phyloP scores from a whole-genome alignment of 2,329 filamentous ascomycete species.

The Neofusicoccum umdonicola region DNA sequence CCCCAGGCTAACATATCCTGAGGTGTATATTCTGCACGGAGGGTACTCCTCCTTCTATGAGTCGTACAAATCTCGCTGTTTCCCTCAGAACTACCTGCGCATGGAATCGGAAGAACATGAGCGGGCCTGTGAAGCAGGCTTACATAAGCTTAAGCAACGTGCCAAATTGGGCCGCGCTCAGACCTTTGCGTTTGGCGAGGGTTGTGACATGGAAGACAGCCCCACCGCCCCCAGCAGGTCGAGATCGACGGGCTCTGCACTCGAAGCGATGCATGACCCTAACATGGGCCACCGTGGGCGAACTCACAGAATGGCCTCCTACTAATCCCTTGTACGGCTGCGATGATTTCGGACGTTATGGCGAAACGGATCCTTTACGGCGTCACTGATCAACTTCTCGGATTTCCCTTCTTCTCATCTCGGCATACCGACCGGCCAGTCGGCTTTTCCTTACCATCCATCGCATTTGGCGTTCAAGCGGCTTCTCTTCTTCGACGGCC shows the following conservation, averaged over 20 bases:
- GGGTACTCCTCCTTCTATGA: conserved; percentile 93
- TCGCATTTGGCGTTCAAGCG: conserved; percentile 36
- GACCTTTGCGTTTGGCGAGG: conserved; percentile 90
- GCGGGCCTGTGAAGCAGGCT: conserved; percentile 87
- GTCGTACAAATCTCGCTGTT: conserved; percentile 76
- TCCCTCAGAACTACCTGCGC: conserved; percentile 91
- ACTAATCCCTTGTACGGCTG: conserved; percentile 25
- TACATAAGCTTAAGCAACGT: conserved; percentile 88
- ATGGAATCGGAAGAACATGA: conserved; percentile 94
- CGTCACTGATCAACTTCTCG: conserved; percentile 35
- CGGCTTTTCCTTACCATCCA: neutral
- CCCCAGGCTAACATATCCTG: conserved; percentile 86
- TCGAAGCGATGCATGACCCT: conserved; percentile 22
- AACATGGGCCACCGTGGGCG: conserved; percentile 10
- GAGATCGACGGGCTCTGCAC: conserved; percentile 32
- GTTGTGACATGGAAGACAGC: conserved; percentile 60
- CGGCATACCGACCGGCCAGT: conserved; percentile 9
- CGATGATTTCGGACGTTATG: conserved; percentile 23
- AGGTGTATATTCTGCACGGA: conserved; percentile 94
- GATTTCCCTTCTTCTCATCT: conserved; percentile 19
- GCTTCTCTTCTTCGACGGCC: conserved; percentile 27
- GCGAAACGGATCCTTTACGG: conserved; percentile 33
- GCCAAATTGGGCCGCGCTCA: conserved; percentile 83
- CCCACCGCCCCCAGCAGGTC: conserved; percentile 48
- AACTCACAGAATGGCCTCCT: conserved; percentile 38